Evolutionary conservation across 164 flowering plant genomes (phyloP).

Genomic region (Vitis vinifera): DNA sequence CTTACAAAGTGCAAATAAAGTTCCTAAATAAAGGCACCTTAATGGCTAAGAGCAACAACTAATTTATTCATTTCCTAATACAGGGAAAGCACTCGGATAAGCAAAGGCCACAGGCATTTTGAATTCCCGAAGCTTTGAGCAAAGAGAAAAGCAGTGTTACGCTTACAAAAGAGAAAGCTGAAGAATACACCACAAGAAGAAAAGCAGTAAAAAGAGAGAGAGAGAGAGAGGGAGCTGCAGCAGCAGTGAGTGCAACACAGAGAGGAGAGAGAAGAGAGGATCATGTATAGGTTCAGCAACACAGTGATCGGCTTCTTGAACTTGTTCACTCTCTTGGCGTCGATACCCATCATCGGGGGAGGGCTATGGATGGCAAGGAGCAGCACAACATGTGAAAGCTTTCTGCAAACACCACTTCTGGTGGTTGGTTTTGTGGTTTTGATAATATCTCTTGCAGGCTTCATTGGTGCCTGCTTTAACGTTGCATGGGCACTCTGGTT

Average conservation of each 20-base stretch:
- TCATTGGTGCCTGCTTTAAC: conserved; percentile 88
- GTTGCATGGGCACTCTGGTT: conserved; percentile 91
- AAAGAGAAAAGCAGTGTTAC: conserved; percentile 13
- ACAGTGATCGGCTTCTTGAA: conserved; percentile 86
- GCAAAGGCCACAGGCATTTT: conserved; percentile 20
- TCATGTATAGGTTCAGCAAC: conserved; percentile 83
- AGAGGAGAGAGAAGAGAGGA: conserved; percentile 3
- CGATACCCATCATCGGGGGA: conserved; percentile 92
- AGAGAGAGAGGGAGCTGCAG: background rate
- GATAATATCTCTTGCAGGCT: conserved; percentile 79
- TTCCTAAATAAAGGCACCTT: conserved; percentile 11
- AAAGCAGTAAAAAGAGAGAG: conserved; percentile 3
- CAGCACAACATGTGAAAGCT: conserved; percentile 73
- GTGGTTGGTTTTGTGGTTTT: conserved; percentile 75
- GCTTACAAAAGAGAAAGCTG: conserved; percentile 15
- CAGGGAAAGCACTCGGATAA: conserved; percentile 13
- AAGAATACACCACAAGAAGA: conserved; percentile 5
- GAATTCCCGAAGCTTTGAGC: conserved; percentile 16
- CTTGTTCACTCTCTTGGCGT: conserved; percentile 81
- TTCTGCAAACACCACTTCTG: conserved; percentile 85
- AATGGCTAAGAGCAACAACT: conserved; percentile 16
- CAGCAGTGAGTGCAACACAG: background rate
- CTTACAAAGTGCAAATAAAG: background rate
- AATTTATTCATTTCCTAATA: conserved; percentile 4
- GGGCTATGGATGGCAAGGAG: conserved; percentile 88